These are phyloP conservation scores for Oryza brachyantha DNA, from an alignment of 176 grass and related monocot genomes.

Conservation along the genomic window DNA sequence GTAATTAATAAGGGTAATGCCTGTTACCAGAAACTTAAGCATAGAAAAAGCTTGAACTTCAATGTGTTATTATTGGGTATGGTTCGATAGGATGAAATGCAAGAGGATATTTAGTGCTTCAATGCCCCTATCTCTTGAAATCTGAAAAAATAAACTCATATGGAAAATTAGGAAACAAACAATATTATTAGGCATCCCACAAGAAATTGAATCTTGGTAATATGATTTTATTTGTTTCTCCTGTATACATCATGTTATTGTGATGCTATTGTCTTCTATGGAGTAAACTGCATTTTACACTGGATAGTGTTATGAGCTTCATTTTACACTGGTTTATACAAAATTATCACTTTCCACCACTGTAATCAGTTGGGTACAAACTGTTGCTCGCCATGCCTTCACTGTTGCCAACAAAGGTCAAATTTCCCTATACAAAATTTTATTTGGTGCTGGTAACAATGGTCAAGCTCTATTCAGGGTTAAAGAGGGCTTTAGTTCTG, in stretches of 20 bases:
- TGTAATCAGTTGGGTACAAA: background rate
- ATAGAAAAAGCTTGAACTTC: background rate
- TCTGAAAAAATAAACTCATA: background rate
- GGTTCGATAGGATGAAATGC: background rate
- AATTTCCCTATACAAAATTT: background rate
- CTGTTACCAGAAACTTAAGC: background rate
- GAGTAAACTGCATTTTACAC: background rate
- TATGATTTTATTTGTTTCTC: background rate
- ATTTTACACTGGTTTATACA: background rate
- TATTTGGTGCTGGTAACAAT: background rate
- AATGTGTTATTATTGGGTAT: background rate
- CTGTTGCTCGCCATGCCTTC: background rate
- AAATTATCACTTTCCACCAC: background rate
- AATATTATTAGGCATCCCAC: background rate
- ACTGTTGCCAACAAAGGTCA: background rate
- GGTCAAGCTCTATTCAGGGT: background rate
- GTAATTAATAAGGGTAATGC: background rate
- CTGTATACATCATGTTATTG: background rate
- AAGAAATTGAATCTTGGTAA: background rate
- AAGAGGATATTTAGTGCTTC: background rate
- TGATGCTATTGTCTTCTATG: background rate
- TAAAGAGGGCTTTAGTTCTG: background rate
- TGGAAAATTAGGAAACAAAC: background rate
- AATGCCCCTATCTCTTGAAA: background rate
- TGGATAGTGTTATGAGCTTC: background rate